phyloP scores from a whole-genome alignment of 1,139 yeast species.

The Candida freyschussii region DNA sequence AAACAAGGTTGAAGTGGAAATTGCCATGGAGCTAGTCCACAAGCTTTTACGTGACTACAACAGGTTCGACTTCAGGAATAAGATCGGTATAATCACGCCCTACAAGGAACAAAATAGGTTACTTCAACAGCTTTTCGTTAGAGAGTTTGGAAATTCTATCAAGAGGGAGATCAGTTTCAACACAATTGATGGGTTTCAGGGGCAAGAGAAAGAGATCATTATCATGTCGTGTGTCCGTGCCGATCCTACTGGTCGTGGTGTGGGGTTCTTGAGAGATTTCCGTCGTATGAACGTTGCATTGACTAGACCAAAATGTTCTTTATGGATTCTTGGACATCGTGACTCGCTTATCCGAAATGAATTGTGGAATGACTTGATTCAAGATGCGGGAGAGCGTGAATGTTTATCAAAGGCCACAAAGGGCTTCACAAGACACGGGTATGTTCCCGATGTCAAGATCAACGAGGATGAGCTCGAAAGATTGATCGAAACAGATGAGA shows the following conservation, averaged over 20 bases:
- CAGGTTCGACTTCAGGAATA: constrained; percentile 54
- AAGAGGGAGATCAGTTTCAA: constrained; percentile 75
- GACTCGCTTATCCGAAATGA: constrained; percentile 55
- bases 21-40: constrained; percentile 67
- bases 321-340: constrained; percentile 88
- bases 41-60: constrained; percentile 49
- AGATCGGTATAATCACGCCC: constrained; percentile 90
- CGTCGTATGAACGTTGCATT: constrained; percentile 95
- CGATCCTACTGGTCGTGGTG: constrained; percentile 46
- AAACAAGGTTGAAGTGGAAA: constrained; percentile 64
- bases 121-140: constrained; percentile 52
- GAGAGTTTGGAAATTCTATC: constrained; percentile 58
- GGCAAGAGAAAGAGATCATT: constrained; percentile 93
- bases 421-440: constrained; percentile 30
- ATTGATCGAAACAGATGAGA: no score
- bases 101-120: constrained; percentile 80
- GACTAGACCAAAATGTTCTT: constrained; percentile 86
- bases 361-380: constrained; percentile 65
- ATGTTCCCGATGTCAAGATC: no score
- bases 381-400: constrained; percentile 54
- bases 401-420: constrained; percentile 29
- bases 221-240: constrained; percentile 95
- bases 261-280: constrained; percentile 84
- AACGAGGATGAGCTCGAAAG: no score
- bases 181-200: constrained; percentile 97